Evolutionary conservation across 83 land plant genomes (phyloP).

Genomic region (Larix sibirica): DNA sequence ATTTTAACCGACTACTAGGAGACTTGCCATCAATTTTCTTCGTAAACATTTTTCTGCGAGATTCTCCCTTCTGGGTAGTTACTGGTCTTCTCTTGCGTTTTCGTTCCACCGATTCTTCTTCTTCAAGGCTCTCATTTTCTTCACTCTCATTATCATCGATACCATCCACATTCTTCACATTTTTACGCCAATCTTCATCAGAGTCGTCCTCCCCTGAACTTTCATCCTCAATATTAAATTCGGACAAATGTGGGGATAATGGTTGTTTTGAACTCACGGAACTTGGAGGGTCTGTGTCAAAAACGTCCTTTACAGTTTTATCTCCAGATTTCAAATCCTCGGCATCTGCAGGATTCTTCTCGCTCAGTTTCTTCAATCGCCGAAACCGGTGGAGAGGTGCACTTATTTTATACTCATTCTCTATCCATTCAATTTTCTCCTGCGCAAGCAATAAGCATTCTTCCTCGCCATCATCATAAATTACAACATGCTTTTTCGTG

Average conservation of each 20-base stretch:
- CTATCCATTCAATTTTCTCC: slow-evolving; percentile 78
- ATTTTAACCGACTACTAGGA: slow-evolving; percentile 11
- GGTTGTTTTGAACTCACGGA: not conserved
- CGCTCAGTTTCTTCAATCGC: slow-evolving; percentile 24
- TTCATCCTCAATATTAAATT: not conserved
- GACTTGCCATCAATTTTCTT: too few species aligned
- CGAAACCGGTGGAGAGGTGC: slow-evolving; percentile 25
- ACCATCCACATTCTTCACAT: slow-evolving; percentile 61
- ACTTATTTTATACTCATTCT: slow-evolving; percentile 15
- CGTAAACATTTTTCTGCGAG: not conserved
- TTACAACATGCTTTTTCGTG: slow-evolving; percentile 55
- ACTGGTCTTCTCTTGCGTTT: slow-evolving; percentile 29
- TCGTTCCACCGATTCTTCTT: slow-evolving; percentile 37
- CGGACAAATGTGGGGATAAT: slow-evolving; percentile 6
- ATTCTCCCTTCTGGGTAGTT: slow-evolving; percentile 26
- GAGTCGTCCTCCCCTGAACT: slow-evolving; percentile 18
- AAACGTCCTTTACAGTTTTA: not conserved
- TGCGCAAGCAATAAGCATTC: slow-evolving; percentile 51
- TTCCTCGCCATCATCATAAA: slow-evolving; percentile 88
- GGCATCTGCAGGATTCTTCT: slow-evolving; percentile 9
- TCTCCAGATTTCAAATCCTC: slow-evolving; percentile 10
- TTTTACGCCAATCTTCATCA: slow-evolving; percentile 28
- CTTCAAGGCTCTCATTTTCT: slow-evolving; percentile 29
- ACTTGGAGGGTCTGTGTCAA: not conserved
- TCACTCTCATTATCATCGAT: slow-evolving; percentile 29